Percentiles rank a stretch among this genome's conserved stretches.
phyloP scores from a whole-genome alignment of 441 rosid species.

The Gossypium schwendimanii region DNA sequence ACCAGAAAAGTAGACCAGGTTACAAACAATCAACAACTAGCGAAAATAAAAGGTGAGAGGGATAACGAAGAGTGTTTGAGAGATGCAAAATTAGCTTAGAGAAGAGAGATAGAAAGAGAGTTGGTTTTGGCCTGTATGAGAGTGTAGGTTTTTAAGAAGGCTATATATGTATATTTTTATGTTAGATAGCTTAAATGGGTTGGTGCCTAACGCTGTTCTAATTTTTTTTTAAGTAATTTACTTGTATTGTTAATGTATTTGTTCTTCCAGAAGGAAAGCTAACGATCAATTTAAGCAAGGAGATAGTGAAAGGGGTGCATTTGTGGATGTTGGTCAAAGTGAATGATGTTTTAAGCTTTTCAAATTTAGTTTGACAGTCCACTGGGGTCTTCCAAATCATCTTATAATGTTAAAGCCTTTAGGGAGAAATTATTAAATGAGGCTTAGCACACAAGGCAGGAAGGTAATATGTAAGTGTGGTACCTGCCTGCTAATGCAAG shows the following conservation, averaged over 20 bases:
- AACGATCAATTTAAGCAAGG: conserved; percentile 9
- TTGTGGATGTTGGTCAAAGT: conserved; percentile 1
- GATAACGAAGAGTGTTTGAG: neutral
- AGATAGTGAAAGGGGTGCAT: conserved; percentile 9
- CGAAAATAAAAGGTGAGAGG: conserved; percentile 14
- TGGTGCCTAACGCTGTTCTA: conserved; percentile 40
- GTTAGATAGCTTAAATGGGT: conserved; percentile 18
- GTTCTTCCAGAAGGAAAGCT: conserved; percentile 15
- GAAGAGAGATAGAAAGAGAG: neutral
- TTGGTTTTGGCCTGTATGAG: conserved; percentile 31
- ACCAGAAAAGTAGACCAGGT: neutral
- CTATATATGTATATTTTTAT: conserved; percentile 16
- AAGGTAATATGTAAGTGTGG: conserved; percentile 35
- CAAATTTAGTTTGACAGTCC: neutral
- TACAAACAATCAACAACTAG: neutral
- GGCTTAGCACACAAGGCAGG: conserved; percentile 44
- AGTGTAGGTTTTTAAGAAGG: conserved; percentile 19
- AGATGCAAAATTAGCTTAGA: conserved; percentile 4
- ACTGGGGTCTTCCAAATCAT: conserved; percentile 1
- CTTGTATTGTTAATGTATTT: conserved; percentile 7
- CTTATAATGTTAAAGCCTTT: neutral
- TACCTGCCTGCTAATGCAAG: conserved; percentile 53
- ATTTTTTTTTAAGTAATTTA: conserved; percentile 2
- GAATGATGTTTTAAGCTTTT: conserved; percentile 2
- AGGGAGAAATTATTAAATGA: conserved; percentile 1